These are phyloP conservation scores for Pythium phragmitis DNA, from an alignment of 352 stramenopile species.

Conservation along the genomic window DNA sequence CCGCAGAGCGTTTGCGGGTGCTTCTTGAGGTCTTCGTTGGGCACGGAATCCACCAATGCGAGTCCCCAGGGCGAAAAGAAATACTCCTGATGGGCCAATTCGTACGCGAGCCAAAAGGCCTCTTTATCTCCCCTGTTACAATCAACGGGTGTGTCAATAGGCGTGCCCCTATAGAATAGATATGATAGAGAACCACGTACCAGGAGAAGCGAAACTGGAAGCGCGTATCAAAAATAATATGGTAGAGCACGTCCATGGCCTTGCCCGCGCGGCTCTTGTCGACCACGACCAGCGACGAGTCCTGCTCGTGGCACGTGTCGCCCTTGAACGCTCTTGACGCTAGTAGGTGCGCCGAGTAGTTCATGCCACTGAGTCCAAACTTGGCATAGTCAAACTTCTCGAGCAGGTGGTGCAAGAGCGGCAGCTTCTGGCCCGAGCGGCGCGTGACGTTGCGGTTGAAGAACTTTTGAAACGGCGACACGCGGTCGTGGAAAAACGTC, in stretches of 20 bases:
- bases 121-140: constrained; percentile 41
- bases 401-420: constrained; percentile 47
- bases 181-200: neutral
- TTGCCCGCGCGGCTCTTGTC: constrained; percentile 44
- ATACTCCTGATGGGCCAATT: constrained; percentile 56
- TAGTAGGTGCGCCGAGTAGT: constrained; percentile 25
- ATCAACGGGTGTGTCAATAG: neutral
- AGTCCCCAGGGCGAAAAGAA: constrained; percentile 72
- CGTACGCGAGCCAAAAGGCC: constrained; percentile 71
- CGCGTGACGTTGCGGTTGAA: constrained; percentile 34
- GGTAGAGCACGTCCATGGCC: constrained; percentile 45
- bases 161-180: neutral
- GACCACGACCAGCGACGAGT: constrained; percentile 59
- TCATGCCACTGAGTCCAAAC: constrained; percentile 30
- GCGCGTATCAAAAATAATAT: constrained; percentile 55
- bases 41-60: constrained; percentile 43
- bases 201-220: constrained; percentile 68
- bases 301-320: constrained; percentile 53
- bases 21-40: constrained; percentile 53
- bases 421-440: constrained; percentile 21
- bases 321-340: constrained; percentile 43
- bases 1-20: constrained; percentile 66
- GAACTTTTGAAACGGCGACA: constrained; percentile 48
- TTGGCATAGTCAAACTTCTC: constrained; percentile 58
- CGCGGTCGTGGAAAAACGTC: constrained; percentile 73